Percentiles rank a stretch among this genome's conserved stretches.
Evolutionary conservation across 345 rosid species (phyloP).

Genomic region (Eucalyptus grandis): DNA sequence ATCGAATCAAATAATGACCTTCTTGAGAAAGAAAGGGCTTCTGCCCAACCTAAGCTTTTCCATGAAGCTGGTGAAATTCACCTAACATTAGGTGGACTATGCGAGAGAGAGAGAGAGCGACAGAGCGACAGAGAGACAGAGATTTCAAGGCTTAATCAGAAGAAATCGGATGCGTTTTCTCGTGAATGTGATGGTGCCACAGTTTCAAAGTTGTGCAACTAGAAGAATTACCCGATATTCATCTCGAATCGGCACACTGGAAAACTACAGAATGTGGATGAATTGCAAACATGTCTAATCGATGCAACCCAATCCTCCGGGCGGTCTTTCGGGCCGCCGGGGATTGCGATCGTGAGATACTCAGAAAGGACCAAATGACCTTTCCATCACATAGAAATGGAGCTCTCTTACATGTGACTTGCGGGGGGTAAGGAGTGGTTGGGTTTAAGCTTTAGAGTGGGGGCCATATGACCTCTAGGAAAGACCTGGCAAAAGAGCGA

Average conservation of each 20-base stretch:
- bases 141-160: neutral
- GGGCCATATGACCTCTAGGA: neutral
- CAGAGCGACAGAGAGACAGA: neutral
- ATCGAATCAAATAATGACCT: neutral
- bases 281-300: neutral
- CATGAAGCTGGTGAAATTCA: neutral
- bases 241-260: neutral
- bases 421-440: neutral
- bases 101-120: neutral
- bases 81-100: neutral
- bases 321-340: neutral
- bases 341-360: neutral
- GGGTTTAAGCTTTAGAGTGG: neutral
- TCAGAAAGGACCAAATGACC: neutral
- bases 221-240: neutral
- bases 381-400: neutral
- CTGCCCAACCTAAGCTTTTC: neutral
- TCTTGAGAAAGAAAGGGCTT: neutral
- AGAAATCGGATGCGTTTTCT: neutral
- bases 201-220: neutral
- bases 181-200: neutral
- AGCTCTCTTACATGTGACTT: no score
- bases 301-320: neutral
- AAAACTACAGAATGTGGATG: no score
- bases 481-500: neutral